Percentiles rank a stretch among this genome's conserved stretches.
Conservation (phyloP, 2,329 filamentous ascomycete species). For the Paraphoma chrysanthemicola region DNA sequence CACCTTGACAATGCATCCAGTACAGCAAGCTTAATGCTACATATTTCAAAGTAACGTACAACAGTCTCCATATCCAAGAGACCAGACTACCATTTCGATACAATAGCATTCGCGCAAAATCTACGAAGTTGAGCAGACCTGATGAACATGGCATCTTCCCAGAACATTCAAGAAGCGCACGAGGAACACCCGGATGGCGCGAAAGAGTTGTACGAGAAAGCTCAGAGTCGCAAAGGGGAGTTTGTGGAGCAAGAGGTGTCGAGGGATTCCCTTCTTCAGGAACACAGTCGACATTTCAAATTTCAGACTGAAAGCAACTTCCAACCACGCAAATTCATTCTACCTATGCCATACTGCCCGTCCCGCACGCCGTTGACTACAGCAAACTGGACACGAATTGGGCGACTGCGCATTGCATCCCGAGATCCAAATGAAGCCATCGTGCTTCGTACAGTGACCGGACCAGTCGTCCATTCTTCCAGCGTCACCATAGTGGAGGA, state of each 20-base stretch:
- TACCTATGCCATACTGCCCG: constrained; percentile 29
- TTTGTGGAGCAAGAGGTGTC: constrained; percentile 7
- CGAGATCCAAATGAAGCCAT: constrained; percentile 13
- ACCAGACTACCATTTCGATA: neutral
- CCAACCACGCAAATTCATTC: constrained; percentile 19
- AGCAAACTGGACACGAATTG: constrained; percentile 9
- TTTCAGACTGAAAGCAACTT: constrained; percentile 18
- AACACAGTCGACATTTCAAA: constrained; percentile 22
- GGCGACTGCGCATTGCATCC: constrained; percentile 12
- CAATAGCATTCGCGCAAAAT: too few species aligned
- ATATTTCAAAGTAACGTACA: too few species aligned
- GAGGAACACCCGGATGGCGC: constrained; percentile 26
- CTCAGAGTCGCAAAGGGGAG: constrained; percentile 3
- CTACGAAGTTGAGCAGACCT: too few species aligned
- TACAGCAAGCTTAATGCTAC: neutral
- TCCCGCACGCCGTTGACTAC: constrained; percentile 9
- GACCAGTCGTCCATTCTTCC: constrained; percentile 29
- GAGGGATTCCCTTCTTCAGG: constrained; percentile 14
- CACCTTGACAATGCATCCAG: constrained; percentile 23
- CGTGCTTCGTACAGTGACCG: constrained; percentile 22
- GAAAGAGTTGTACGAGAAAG: constrained; percentile 19
- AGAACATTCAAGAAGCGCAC: constrained; percentile 21
- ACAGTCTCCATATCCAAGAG: too few species aligned
- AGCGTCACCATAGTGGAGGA: constrained; percentile 28
- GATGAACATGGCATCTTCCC: neutral